These are phyloP conservation scores for Camellia japonica DNA, from an alignment of 148 eudicot species.

Conservation along the genomic window DNA sequence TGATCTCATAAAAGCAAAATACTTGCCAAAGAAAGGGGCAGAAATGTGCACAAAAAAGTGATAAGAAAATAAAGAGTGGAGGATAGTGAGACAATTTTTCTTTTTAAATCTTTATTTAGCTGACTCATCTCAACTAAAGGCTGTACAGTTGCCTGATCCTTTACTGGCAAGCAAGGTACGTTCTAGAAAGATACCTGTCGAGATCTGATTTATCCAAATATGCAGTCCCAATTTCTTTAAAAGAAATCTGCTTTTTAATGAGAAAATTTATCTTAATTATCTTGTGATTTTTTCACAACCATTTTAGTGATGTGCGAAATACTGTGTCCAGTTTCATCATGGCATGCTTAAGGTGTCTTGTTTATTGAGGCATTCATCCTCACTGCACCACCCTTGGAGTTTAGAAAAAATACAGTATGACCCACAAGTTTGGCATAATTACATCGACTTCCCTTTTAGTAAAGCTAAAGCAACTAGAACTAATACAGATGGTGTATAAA, in stretches of 20 bases:
- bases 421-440: too few species aligned
- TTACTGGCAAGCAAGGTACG: conserved; percentile 49
- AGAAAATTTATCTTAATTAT: background rate
- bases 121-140: conserved; percentile 46
- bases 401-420: too few species aligned
- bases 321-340: background rate
- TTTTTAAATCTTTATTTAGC: conserved; percentile 10
- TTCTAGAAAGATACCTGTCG: background rate
- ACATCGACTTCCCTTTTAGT: too few species aligned
- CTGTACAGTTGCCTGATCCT: conserved; percentile 51
- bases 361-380: background rate
- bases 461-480: too few species aligned
- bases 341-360: background rate
- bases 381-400: background rate
- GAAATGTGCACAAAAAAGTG: too few species aligned
- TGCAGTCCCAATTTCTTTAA: too few species aligned
- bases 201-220: background rate
- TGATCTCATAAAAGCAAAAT: too few species aligned
- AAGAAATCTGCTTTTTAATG: background rate
- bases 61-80: too few species aligned
- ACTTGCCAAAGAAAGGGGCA: too few species aligned
- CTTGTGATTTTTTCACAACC: too few species aligned
- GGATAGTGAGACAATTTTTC: too few species aligned
- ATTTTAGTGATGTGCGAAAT: background rate
- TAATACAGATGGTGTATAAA: too few species aligned